Percentiles rank a stretch among this genome's conserved stretches.
These are phyloP conservation scores for Coelastrella sp. DNA, from an alignment of 139 green algal genomes.

Conservation along the genomic window DNA sequence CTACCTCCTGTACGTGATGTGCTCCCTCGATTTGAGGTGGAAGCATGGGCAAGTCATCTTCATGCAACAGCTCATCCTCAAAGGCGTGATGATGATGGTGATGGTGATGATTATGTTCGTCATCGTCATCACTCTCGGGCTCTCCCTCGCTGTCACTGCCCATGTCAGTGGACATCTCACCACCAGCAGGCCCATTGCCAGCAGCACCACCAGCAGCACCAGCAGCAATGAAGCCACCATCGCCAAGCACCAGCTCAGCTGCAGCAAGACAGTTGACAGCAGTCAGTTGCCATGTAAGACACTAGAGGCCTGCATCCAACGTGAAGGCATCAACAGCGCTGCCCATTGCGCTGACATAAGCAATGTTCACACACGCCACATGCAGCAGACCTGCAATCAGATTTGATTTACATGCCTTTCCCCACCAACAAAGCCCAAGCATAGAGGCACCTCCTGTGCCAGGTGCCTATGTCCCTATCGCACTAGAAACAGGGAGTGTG, in stretches of 20 bases:
- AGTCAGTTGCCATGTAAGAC: not conserved
- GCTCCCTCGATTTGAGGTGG: conserved; percentile 7
- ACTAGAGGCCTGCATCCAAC: not conserved
- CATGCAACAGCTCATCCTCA: conserved; percentile 15
- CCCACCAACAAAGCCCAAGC: too few species aligned
- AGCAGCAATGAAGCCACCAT: not conserved
- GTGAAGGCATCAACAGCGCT: too few species aligned
- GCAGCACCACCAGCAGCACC: conserved; percentile 10
- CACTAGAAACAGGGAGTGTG: too few species aligned
- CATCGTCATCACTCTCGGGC: conserved; percentile 15
- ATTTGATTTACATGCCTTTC: too few species aligned
- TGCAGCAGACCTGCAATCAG: too few species aligned
- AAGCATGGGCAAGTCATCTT: conserved; percentile 30
- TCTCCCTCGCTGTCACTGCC: conserved; percentile 5
- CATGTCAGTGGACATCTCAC: not conserved
- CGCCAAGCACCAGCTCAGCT: not conserved
- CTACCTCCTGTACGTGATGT: not conserved
- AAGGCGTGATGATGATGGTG: conserved; percentile 27
- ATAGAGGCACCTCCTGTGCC: too few species aligned
- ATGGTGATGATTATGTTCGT: too few species aligned
- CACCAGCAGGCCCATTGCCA: not conserved
- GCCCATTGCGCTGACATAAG: too few species aligned
- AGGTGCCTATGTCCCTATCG: too few species aligned
- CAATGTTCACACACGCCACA: too few species aligned
- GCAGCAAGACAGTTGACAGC: not conserved